Percentiles rank a stretch among this genome's conserved stretches.
These are phyloP conservation scores for Calendula officinalis DNA, from an alignment of 129 eudicot species.

Conservation along the genomic window DNA sequence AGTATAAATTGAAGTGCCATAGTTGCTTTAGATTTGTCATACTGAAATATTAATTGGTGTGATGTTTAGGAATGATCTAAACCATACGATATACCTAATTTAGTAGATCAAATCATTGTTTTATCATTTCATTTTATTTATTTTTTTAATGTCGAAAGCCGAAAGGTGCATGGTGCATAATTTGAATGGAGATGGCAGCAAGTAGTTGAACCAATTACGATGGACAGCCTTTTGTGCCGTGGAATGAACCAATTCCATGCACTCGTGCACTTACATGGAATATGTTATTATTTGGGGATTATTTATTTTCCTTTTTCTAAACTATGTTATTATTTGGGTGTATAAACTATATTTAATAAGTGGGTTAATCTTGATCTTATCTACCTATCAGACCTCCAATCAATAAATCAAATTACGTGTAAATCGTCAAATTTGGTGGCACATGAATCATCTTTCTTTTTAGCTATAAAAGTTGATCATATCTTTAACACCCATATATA, in stretches of 20 bases:
- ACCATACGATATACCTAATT: not conserved
- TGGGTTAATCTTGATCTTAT: constrained; percentile 22
- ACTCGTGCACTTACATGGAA: constrained; percentile 20
- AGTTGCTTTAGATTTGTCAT: too few species aligned
- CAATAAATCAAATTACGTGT: constrained; percentile 33
- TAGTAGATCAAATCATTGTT: not conserved
- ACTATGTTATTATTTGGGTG: not conserved
- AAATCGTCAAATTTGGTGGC: constrained; percentile 27
- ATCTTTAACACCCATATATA: constrained; percentile 12
- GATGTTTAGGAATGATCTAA: too few species aligned
- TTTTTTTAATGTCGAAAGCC: not conserved
- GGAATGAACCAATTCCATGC: constrained; percentile 14
- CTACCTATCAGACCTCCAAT: constrained; percentile 28
- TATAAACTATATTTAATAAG: not conserved
- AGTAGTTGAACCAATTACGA: not conserved
- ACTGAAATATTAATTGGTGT: too few species aligned
- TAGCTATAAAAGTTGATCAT: constrained; percentile 14
- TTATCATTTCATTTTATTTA: not conserved
- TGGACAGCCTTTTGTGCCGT: constrained; percentile 1
- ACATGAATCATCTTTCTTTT: constrained; percentile 13
- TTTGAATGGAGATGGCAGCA: constrained; percentile 10
- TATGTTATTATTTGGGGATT: not conserved
- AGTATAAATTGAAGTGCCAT: too few species aligned
- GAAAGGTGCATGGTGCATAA: not conserved
- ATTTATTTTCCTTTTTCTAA: not conserved